Conservation (phyloP, 495 filamentous ascomycete genomes). For the Hypoxylon perforatum region DNA sequence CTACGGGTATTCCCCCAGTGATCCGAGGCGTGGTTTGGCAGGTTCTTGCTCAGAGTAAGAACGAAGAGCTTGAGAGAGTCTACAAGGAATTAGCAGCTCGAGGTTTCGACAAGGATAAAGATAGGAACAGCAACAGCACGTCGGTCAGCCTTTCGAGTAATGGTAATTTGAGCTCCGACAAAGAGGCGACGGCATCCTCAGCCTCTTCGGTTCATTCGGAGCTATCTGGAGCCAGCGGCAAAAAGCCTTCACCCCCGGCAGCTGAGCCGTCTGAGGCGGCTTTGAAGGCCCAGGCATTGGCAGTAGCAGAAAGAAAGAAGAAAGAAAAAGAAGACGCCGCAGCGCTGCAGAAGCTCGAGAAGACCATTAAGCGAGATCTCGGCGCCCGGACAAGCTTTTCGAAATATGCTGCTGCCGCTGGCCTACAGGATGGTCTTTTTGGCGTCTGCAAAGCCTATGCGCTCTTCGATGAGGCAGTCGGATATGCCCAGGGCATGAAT, state of each 20-base stretch:
- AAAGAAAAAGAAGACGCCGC: slow-evolving; percentile 80
- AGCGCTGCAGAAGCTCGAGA: slow-evolving; percentile 84
- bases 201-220: slow-evolving; percentile 87
- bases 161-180: slow-evolving; percentile 58
- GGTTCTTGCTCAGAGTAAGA: slow-evolving; percentile 92
- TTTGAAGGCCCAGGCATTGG: slow-evolving; percentile 72
- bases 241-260: slow-evolving; percentile 68
- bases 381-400: slow-evolving; percentile 95
- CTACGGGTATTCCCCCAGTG: slow-evolving; percentile 91
- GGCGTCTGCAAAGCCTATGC: slow-evolving; percentile 98
- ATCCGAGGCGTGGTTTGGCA: slow-evolving; percentile 99
- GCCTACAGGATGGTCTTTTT: slow-evolving; percentile 93
- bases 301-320: slow-evolving; percentile 73
- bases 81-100: slow-evolving; percentile 85
- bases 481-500: slow-evolving; percentile 99
- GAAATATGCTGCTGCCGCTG: slow-evolving; percentile 87
- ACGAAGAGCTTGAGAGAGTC: slow-evolving; percentile 85
- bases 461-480: slow-evolving; percentile 91
- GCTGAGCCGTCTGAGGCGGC: slow-evolving; percentile 72
- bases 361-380: slow-evolving; percentile 87
- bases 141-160: slow-evolving; percentile 53
- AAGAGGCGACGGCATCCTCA: slow-evolving; percentile 77
- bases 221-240: slow-evolving; percentile 72
- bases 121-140: slow-evolving; percentile 64
- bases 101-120: slow-evolving; percentile 82